A percentile compares a stretch with the other conserved stretches of the same genome.
Evolutionary conservation across 2,329 filamentous ascomycete species (phyloP).

Genomic region (Aspergillus sp.): DNA sequence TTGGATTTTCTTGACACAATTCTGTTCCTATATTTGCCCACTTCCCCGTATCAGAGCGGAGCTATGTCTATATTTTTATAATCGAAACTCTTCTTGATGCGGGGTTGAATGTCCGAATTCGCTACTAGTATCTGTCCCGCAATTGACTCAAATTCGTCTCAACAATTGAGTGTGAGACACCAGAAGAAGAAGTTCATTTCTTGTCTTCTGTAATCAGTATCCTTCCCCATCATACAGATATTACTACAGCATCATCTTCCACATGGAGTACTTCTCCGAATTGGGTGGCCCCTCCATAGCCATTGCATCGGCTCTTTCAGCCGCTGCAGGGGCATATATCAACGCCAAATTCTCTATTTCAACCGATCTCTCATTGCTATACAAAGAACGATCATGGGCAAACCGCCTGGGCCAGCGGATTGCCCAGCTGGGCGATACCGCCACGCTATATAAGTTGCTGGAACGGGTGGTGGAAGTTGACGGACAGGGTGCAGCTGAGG

Average conservation of each 20-base stretch:
- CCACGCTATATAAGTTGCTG: conserved; percentile 47
- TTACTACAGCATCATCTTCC: background rate
- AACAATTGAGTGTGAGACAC: background rate
- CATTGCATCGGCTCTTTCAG: conserved; percentile 37
- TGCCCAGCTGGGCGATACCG: conserved; percentile 40
- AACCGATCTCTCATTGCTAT: conserved; percentile 41
- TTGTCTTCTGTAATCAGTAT: background rate
- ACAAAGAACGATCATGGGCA: conserved; percentile 34
- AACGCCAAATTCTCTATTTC: conserved; percentile 47
- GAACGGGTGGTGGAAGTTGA: conserved; percentile 44
- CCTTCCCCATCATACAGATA: background rate
- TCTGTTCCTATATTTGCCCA: conserved; percentile 13
- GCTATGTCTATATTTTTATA: background rate
- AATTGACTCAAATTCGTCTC: background rate
- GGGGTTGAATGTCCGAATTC: background rate
- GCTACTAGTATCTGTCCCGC: background rate
- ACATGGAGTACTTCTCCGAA: conserved; percentile 34
- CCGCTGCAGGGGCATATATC: conserved; percentile 43
- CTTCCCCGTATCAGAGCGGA: conserved; percentile 2
- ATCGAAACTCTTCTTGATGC: background rate
- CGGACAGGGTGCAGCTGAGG: conserved; percentile 40
- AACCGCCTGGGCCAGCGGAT: conserved; percentile 41
- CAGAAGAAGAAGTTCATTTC: background rate
- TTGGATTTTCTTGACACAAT: background rate
- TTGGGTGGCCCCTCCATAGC: conserved; percentile 32